Evolutionary conservation across 108 stramenopile genomes (phyloP), one percentile per base, ranked within the genome.

Genomic region (Skeletonema grethae): DNA sequence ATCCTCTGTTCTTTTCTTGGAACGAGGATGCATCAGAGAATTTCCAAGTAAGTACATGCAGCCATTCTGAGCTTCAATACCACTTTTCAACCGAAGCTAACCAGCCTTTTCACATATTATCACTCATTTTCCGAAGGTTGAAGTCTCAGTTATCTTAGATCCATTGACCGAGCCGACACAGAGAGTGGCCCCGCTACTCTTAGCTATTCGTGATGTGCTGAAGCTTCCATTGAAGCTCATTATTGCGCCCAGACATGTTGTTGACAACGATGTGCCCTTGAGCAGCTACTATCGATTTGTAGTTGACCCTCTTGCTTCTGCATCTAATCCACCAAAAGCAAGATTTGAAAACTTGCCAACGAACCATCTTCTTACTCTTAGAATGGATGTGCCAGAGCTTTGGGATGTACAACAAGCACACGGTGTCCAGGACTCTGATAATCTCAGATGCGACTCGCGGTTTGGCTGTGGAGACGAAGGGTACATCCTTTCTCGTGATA

Each of bases 231-330:
- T 96, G 10, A 67, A 57, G n/a, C 59, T 97, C 5, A 60, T 94
- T 11, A 57, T 97, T 53, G 69, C 75, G n/a, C 96, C 96, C 4
- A 53, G 67, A 11, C 25, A 70, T 31, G 63, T 91, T 38, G 57
- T 95, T 22, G 86, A 82, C 31, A 89, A 86, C 31, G 87, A 85
- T n/a, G 61, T 95, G 10, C 99, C 99, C 0, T 84, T 98, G 29
- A 84, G 90, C 20, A 91, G 85, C 61, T 99, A 95, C 80, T 99
- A 97, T 82, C 90, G 97, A 5, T 98, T 98, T 68, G 94, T 94
- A 7, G 84, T 92, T 3, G 92, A 91, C 61, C 82, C 89, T n/a
- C 35, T 43, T 59, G 75, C 84, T 16, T 74, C 72, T 22, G 67
- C 64, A 20, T 63, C 53, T 18, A 80, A 68, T 22, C 68, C 76